Evolutionary conservation across 371 early-diverging fungal species (phyloP).

Genomic region (Lichtheimia hyalospora): DNA sequence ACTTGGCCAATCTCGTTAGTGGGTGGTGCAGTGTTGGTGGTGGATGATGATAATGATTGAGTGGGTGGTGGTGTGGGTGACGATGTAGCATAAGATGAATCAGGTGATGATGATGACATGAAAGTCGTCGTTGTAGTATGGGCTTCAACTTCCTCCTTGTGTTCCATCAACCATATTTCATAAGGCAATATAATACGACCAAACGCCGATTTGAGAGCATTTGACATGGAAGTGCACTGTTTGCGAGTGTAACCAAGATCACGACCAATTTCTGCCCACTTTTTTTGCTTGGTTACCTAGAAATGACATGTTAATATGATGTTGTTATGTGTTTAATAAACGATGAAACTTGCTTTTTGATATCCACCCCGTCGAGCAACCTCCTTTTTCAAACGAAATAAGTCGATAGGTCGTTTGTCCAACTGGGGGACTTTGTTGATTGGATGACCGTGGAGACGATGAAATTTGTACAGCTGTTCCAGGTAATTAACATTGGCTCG

Average conservation of each 20-base stretch:
- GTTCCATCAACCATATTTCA: slow-evolving; percentile 71
- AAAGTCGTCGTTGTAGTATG: background rate
- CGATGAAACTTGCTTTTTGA: slow-evolving; percentile 53
- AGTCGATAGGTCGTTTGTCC: slow-evolving; percentile 83
- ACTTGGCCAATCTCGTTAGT: slow-evolving; percentile 29
- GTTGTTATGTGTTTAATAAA: background rate
- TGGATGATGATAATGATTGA: background rate
- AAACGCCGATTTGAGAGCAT: slow-evolving; percentile 78
- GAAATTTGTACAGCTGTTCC: slow-evolving; percentile 87
- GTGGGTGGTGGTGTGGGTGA: background rate
- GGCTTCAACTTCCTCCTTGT: slow-evolving; percentile 18
- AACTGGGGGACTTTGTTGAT: slow-evolving; percentile 78
- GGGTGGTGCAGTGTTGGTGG: background rate
- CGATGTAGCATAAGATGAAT: background rate
- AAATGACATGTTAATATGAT: background rate
- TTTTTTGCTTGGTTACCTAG: slow-evolving; percentile 77
- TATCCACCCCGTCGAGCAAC: slow-evolving; percentile 81
- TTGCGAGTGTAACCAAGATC: slow-evolving; percentile 73
- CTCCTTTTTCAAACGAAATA: slow-evolving; percentile 79
- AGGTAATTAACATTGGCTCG: slow-evolving; percentile 85
- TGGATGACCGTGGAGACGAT: slow-evolving; percentile 76
- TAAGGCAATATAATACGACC: slow-evolving; percentile 80
- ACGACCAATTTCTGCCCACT: slow-evolving; percentile 89
- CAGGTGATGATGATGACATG: background rate
- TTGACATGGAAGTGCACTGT: slow-evolving; percentile 83